Conservation (phyloP, 2,329 filamentous ascomycete genomes). For the Aspergillus sp. region DNA sequence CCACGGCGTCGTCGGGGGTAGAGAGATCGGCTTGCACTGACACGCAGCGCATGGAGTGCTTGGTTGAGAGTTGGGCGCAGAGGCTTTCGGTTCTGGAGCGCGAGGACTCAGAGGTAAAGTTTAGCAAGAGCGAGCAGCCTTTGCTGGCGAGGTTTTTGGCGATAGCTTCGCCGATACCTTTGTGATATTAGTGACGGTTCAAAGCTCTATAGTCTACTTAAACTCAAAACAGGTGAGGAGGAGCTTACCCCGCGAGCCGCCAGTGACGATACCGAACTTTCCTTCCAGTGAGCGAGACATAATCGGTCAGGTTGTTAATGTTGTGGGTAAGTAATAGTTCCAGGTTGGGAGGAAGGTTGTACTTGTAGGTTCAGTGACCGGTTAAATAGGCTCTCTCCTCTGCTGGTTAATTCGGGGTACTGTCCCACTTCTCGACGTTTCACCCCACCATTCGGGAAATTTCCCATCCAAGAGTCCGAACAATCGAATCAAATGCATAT, state of each 20-base stretch:
- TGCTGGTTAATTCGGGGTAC: not conserved
- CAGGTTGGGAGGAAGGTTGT: too few relatives aligned
- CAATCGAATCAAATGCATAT: conserved; percentile 1
- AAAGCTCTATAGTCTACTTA: not conserved
- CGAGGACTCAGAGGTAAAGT: conserved; percentile 68
- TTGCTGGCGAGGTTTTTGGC: conserved; percentile 72
- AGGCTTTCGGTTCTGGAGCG: conserved; percentile 53
- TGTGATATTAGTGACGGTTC: not conserved
- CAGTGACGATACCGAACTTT: conserved; percentile 77
- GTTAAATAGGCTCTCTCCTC: conserved; percentile 13
- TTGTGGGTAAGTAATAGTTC: not conserved
- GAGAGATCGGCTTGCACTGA: conserved; percentile 71
- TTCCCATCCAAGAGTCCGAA: conserved; percentile 23
- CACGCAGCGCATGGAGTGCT: conserved; percentile 61
- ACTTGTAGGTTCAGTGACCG: not conserved
- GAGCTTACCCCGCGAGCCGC: conserved; percentile 69
- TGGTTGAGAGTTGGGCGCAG: conserved; percentile 54
- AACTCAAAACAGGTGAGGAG: too few relatives aligned
- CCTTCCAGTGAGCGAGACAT: conserved; percentile 58
- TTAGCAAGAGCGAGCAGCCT: conserved; percentile 67
- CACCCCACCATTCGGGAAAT: conserved; percentile 22
- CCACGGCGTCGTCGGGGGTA: conserved; percentile 58
- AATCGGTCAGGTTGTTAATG: not conserved
- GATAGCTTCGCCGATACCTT: conserved; percentile 72
- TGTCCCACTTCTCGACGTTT: conserved; percentile 1